These are phyloP conservation scores for Dalbergia cochinchinensis DNA, from an alignment of 306 rosid species.

Conservation along the genomic window DNA sequence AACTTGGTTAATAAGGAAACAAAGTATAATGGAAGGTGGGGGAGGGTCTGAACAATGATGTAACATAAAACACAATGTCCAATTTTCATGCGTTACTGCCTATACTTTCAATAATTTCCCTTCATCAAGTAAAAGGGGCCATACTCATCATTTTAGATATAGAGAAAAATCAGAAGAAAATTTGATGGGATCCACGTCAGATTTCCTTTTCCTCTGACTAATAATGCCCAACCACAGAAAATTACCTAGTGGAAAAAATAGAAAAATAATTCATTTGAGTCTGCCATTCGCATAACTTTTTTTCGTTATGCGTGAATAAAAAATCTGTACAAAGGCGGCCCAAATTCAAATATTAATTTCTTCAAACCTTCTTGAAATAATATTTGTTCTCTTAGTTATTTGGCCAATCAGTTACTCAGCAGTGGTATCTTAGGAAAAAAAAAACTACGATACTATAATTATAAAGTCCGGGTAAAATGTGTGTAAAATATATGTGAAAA, in stretches of 20 bases:
- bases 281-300: not conserved
- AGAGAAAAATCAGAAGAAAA: not conserved
- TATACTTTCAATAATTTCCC: not conserved
- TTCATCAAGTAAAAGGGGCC: slow-evolving; percentile 1
- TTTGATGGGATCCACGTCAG: slow-evolving; percentile 34
- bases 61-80: not conserved
- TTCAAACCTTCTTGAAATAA: not conserved
- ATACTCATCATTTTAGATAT: not conserved
- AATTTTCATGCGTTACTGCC: not conserved
- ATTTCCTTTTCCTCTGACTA: not conserved
- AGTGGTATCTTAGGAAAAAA: too few species aligned
- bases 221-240: not conserved
- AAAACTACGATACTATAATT: too few species aligned
- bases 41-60: not conserved
- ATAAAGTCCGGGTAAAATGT: too few species aligned
- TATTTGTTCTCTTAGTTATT: too few species aligned
- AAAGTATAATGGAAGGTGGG: slow-evolving; percentile 2
- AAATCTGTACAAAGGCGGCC: not conserved
- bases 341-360: not conserved
- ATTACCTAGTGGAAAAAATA: not conserved
- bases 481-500: too few species aligned
- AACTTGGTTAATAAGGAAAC: not conserved
- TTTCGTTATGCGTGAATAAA: too few species aligned
- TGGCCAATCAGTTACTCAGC: too few species aligned
- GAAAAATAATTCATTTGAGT: not conserved